Evolutionary conservation across 129 eudicot genomes (phyloP).

Genomic region (Flaveria ramosissima): DNA sequence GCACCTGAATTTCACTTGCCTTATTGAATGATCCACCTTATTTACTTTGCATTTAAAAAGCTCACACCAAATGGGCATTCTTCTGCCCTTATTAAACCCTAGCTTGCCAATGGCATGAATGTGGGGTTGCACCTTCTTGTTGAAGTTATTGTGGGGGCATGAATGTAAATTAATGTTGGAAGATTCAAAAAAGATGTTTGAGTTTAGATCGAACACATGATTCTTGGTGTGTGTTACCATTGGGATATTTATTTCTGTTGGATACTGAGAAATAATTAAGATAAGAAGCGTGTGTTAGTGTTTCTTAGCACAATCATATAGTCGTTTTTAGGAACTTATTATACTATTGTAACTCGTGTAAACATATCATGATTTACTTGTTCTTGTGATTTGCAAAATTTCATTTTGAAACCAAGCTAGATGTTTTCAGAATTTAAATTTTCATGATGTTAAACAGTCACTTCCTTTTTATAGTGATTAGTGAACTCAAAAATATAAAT

Average conservation of each 20-base stretch:
- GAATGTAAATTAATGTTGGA: slow-evolving; percentile 5
- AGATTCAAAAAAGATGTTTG: neutral
- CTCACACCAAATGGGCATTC: slow-evolving; percentile 54
- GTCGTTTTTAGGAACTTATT: neutral
- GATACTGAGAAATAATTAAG: neutral
- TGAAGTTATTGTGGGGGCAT: slow-evolving; percentile 34
- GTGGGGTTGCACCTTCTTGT: slow-evolving; percentile 38
- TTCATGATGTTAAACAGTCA: neutral
- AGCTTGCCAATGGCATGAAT: slow-evolving; percentile 45
- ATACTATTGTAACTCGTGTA: neutral
- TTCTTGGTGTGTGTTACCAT: neutral
- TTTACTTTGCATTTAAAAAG: slow-evolving; percentile 42
- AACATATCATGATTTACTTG: neutral
- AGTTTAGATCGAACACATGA: neutral
- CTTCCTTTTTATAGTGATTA: neutral
- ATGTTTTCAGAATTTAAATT: no score
- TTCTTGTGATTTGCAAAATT: neutral
- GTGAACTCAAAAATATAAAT: no score
- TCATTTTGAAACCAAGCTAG: no score
- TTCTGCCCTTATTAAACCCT: slow-evolving; percentile 44
- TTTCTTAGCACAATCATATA: neutral
- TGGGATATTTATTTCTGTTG: neutral
- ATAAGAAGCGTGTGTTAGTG: neutral
- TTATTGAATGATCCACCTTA: slow-evolving; percentile 51
- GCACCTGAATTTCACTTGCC: slow-evolving; percentile 43